Conservation (phyloP, 2,329 filamentous ascomycete species). For the Calonectria montana region DNA sequence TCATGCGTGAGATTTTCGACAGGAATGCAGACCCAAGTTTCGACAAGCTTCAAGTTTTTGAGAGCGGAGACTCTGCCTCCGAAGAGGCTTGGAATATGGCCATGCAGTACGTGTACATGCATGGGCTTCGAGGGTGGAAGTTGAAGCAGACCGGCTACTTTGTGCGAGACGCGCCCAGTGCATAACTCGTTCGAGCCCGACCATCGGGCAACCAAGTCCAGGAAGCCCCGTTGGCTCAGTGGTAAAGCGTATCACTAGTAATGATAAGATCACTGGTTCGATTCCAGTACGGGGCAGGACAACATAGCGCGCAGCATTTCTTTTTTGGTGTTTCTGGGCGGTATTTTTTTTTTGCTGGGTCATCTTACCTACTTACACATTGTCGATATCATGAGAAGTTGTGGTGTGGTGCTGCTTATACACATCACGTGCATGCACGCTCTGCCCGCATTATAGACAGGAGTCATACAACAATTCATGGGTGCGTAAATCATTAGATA, state of each 20-base stretch:
- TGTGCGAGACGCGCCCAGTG: constrained; percentile 37
- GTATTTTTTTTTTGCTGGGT: not conserved
- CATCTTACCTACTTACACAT: not conserved
- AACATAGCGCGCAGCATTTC: not conserved
- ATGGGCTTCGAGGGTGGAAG: constrained; percentile 53
- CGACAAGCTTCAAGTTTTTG: constrained; percentile 58
- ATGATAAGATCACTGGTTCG: constrained; percentile 29
- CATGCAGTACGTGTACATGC: constrained; percentile 53
- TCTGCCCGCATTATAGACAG: not conserved
- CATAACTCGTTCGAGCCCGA: not conserved
- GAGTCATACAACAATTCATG: not conserved
- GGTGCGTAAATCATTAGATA: not conserved
- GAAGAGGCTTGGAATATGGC: constrained; percentile 59
- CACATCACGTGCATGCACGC: not conserved
- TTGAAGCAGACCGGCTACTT: constrained; percentile 60
- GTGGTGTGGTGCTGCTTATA: not conserved
- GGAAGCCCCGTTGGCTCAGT: constrained; percentile 25
- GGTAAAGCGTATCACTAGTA: constrained; percentile 28
- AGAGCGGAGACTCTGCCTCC: constrained; percentile 61
- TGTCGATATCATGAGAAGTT: not conserved
- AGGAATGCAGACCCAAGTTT: constrained; percentile 46
- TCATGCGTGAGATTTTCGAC: constrained; percentile 55
- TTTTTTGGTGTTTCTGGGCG: not conserved
- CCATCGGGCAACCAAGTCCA: not conserved
- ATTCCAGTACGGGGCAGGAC: constrained; percentile 26